These are phyloP conservation scores for Scedosporium apiospermum DNA, from an alignment of 2,329 filamentous ascomycete genomes.

Conservation along the genomic window DNA sequence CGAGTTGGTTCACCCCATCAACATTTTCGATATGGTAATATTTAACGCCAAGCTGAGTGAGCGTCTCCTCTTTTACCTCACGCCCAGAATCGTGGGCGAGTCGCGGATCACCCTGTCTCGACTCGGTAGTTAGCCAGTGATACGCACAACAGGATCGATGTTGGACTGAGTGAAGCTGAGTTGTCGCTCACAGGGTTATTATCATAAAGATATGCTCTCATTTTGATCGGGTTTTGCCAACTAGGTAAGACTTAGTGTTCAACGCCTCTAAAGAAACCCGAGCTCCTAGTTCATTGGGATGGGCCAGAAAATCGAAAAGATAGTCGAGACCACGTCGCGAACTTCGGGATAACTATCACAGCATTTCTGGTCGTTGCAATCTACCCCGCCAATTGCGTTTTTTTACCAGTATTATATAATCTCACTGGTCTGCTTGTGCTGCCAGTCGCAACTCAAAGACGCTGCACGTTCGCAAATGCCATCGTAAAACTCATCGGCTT, in stretches of 20 bases:
- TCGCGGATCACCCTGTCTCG: slow-evolving; percentile 77
- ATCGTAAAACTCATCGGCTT: too few species aligned
- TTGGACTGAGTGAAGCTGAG: slow-evolving; percentile 4
- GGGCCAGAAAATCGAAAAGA: neutral
- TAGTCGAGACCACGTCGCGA: too few species aligned
- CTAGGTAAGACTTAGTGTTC: too few species aligned
- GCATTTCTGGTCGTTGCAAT: neutral
- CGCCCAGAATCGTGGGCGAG: slow-evolving; percentile 79
- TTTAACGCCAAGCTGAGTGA: slow-evolving; percentile 68
- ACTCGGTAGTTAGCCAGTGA: slow-evolving; percentile 5
- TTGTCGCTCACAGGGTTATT: slow-evolving; percentile 36
- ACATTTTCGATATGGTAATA: slow-evolving; percentile 62
- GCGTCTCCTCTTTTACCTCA: slow-evolving; percentile 52
- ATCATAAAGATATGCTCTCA: slow-evolving; percentile 52
- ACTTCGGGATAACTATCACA: too few species aligned
- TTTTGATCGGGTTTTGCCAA: slow-evolving; percentile 18
- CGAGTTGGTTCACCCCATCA: slow-evolving; percentile 62
- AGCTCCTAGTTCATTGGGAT: neutral
- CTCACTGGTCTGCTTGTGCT: neutral
- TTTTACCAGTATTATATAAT: slow-evolving; percentile 4
- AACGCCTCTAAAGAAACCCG: too few species aligned
- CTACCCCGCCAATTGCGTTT: neutral
- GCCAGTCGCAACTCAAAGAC: too few species aligned
- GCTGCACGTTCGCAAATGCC: too few species aligned
- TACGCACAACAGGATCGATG: neutral